phyloP scores from a whole-genome alignment of 2,329 filamentous ascomycete species.

The Tolypocladium inflatum region DNA sequence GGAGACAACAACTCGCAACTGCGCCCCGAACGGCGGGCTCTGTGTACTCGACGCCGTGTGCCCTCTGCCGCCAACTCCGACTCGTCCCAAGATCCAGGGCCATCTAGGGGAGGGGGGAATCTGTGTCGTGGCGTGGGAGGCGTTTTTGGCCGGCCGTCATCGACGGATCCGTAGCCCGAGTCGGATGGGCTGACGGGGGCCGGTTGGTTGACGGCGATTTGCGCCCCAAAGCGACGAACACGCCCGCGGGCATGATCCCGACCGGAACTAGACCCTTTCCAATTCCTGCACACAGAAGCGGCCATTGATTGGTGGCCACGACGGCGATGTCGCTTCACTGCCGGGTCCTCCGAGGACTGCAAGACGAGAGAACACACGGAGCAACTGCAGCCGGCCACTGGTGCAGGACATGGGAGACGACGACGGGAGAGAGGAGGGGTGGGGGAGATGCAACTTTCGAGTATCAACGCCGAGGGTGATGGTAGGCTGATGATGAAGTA shows the following conservation, averaged over 20 bases:
- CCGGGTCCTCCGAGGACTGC: neutral
- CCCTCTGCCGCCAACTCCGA: neutral
- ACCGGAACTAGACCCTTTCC: neutral
- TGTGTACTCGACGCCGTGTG: neutral
- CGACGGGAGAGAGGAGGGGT: neutral
- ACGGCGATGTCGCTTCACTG: neutral
- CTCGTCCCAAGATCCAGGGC: constrained; percentile 3
- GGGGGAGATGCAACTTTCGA: neutral
- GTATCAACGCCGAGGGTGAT: neutral
- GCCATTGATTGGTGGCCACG: neutral
- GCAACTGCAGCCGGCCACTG: neutral
- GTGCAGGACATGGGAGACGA: neutral
- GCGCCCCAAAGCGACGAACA: neutral
- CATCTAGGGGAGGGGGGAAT: constrained; percentile 1
- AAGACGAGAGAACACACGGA: neutral
- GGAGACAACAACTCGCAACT: neutral
- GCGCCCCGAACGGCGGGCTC: neutral
- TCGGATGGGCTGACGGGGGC: constrained; percentile 12
- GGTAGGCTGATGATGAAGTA: neutral
- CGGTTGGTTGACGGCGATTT: neutral
- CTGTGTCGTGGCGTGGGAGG: neutral
- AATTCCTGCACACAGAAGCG: neutral
- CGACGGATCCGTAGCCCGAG: constrained; percentile 19
- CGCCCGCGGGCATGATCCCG: neutral
- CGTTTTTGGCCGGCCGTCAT: constrained; percentile 2